Percentiles rank a stretch among this genome's conserved stretches.
Evolutionary conservation across 108 stramenopile genomes (phyloP).

Genomic region (Aurantiochytrium sp.): DNA sequence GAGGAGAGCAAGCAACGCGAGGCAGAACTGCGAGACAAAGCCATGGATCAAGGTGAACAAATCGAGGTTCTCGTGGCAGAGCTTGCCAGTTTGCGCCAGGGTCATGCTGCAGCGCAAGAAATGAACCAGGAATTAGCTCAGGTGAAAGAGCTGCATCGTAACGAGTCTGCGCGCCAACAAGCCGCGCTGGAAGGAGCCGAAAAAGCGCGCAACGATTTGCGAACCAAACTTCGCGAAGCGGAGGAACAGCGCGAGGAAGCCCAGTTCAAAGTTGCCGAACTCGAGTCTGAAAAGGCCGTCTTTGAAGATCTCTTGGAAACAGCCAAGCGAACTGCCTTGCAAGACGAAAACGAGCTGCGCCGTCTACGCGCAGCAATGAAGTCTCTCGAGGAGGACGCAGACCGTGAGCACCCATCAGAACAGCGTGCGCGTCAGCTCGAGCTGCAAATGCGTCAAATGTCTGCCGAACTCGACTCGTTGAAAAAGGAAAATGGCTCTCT

Average conservation of each 20-base stretch:
- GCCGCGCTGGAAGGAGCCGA: not conserved
- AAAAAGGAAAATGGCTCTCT: not conserved
- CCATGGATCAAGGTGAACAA: not conserved
- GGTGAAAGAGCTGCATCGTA: not conserved
- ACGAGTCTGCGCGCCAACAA: not conserved
- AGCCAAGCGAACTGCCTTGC: not conserved
- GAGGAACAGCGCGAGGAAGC: not conserved
- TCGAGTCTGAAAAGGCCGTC: not conserved
- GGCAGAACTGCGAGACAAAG: not conserved
- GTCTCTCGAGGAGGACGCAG: not conserved
- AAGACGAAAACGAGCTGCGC: not conserved
- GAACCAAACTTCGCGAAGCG: not conserved
- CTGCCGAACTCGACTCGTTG: not conserved
- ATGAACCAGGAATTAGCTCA: not conserved
- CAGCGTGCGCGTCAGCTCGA: not conserved
- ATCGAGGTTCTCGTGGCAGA: slow-evolving; percentile 3
- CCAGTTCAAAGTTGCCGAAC: not conserved
- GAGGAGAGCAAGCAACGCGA: not conserved
- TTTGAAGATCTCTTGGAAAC: not conserved
- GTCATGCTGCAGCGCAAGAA: not conserved
- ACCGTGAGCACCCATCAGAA: not conserved
- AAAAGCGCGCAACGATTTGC: not conserved
- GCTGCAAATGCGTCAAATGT: not conserved
- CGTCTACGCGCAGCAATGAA: not conserved
- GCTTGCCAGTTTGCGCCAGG: not conserved